phyloP scores from a whole-genome alignment of 1,284 basidiomycete genomes.

The Cryptococcus sp. region DNA sequence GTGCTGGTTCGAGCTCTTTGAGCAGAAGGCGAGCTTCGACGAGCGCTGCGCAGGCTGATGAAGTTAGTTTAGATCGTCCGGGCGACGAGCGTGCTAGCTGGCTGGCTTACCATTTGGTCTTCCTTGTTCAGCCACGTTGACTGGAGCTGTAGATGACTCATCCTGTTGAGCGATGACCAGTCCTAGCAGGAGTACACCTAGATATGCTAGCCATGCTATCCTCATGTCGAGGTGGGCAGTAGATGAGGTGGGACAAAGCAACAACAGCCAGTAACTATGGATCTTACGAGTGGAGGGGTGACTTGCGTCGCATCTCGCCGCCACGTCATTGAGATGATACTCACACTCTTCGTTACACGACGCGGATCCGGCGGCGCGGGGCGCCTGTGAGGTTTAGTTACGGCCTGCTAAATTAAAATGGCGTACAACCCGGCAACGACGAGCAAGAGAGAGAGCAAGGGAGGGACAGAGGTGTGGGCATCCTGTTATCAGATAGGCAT shows the following conservation, averaged over 20 bases:
- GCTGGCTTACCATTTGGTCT: not conserved
- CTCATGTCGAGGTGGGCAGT: not conserved
- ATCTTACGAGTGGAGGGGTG: too few relatives aligned
- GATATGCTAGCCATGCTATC: not conserved
- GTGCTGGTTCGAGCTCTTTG: constrained; percentile 19
- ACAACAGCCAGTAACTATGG: too few relatives aligned
- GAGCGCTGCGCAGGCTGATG: constrained; percentile 11
- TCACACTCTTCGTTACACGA: too few relatives aligned
- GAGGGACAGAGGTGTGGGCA: too few relatives aligned
- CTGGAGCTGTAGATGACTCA: not conserved
- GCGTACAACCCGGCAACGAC: not conserved
- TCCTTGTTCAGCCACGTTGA: not conserved
- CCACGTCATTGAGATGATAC: too few relatives aligned
- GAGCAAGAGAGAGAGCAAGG: not conserved
- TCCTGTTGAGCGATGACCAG: not conserved
- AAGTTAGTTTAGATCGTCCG: too few relatives aligned
- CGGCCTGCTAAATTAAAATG: too few relatives aligned
- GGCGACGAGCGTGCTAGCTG: not conserved
- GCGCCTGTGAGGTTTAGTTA: not conserved
- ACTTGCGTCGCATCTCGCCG: too few relatives aligned
- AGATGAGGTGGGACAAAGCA: too few relatives aligned
- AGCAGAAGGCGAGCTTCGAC: constrained; percentile 26
- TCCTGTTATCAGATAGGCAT: too few relatives aligned
- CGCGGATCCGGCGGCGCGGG: too few relatives aligned
- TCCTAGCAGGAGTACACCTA: not conserved